Percentiles rank a stretch among this genome's conserved stretches.
Conservation (phyloP, 1,284 basidiomycete genomes). For the Athelia sp. region DNA sequence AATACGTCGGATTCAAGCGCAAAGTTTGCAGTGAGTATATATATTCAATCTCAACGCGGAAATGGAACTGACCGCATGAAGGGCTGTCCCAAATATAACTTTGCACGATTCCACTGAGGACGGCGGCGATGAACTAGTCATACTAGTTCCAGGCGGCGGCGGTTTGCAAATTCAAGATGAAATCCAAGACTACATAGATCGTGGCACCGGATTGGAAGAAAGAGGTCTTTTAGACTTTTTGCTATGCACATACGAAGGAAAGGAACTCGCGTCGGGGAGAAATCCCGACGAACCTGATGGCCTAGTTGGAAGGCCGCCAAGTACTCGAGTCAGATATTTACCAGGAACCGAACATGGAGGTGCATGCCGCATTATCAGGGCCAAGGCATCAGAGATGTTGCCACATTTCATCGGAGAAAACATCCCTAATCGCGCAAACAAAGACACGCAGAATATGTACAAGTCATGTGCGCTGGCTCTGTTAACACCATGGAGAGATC, state of each 20-base stretch:
- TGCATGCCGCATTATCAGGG: no score
- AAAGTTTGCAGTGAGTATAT: no score
- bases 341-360: background rate
- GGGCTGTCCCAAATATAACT: no score
- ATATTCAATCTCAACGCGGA: no score
- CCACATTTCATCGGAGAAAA: slow-evolving; percentile 28
- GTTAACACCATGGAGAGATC: slow-evolving; percentile 37
- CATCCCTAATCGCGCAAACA: slow-evolving; percentile 24
- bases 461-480: slow-evolving; percentile 31
- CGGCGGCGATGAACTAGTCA: no score
- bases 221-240: background rate
- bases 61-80: no score
- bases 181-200: background rate
- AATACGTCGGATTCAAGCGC: no score
- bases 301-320: no score
- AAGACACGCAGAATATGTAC: slow-evolving; percentile 20
- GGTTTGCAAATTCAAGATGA: background rate
- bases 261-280: no score
- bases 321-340: background rate
- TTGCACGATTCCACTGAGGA: no score
- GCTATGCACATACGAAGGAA: background rate
- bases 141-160: no score
- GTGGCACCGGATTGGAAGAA: background rate
- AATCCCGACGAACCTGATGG: no score
- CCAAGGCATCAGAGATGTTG: slow-evolving; percentile 23